Conservation (phyloP, 108 stramenopile species). For the Cylindrotheca closterium region DNA sequence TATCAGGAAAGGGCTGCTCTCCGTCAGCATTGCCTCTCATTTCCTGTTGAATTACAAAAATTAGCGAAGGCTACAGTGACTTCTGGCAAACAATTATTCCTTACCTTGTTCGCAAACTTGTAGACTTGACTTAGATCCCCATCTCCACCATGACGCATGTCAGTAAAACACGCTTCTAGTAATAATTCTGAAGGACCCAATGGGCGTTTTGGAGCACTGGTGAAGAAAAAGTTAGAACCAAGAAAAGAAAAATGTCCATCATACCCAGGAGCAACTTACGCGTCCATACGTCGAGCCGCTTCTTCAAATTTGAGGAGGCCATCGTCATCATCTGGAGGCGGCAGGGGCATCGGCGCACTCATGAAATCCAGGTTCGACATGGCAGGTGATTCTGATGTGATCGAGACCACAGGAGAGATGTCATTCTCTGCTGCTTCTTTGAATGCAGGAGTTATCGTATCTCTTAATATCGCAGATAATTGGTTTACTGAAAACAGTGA, state of each 20-base stretch:
- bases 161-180: constrained; percentile 86
- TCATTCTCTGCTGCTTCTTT: constrained; percentile 68
- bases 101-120: constrained; percentile 60
- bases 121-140: constrained; percentile 78
- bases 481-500: constrained; percentile 60
- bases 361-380: constrained; percentile 82
- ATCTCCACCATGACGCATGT: constrained; percentile 83
- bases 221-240: background rate
- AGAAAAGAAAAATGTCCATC: background rate
- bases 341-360: constrained; percentile 57
- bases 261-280: constrained; percentile 9
- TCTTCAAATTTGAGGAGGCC: constrained; percentile 61
- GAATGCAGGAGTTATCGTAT: constrained; percentile 71
- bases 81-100: background rate
- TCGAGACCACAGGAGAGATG: constrained; percentile 55
- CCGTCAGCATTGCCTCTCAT: constrained; percentile 2
- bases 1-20: constrained; percentile 83
- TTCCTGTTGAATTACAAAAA: constrained; percentile 2
- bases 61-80: background rate
- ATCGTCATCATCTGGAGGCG: constrained; percentile 69
- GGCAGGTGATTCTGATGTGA: constrained; percentile 80
- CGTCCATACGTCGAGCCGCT: constrained; percentile 53
- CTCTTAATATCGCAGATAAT: constrained; percentile 53
- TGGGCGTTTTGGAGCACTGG: constrained; percentile 45
- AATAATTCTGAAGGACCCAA: constrained; percentile 80